Base-by-base conservation (phyloP, 768 basidiomycete genomes). In the Mycena crocata region DNA sequence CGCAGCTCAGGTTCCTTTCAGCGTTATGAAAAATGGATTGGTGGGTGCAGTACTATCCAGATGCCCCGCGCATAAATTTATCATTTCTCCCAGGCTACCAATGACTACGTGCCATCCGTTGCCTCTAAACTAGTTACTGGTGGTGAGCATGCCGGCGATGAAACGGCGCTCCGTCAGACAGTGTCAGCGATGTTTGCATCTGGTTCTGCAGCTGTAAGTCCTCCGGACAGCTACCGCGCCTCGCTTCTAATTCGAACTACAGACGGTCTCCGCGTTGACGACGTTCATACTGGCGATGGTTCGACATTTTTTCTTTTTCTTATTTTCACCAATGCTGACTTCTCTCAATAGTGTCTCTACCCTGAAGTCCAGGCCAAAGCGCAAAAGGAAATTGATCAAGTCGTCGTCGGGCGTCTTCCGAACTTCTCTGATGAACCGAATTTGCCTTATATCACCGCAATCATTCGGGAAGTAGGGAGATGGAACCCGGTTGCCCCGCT, bases 351-450 rank as follows among this genome's bases (percentile, higher is more conserved):
- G 75, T 48, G 67, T 28, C 59, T 71, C 23, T 65, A 73, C 50
- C 76, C 76, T 2, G 57, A 75, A 2, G 65, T 70, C 14, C 76
- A 76, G 52, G 57, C 55, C 39, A 67, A 68, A 50, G 74, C 73
- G 1, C 73, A 70, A 58, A 62, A 30, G 28, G 76, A 77, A 57
- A 61, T 77, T 13, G 75, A 77, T 54, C 46, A 51, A 17, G 64
- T 71, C 14, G 61, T 71, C 14, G 26, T 44, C n/a, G 68, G 56
- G 9, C 62, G 61, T 17, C 68, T 71, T 28, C 70, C 70, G n/a
- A 64, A 39, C 30, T 57, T 63, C 34, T 48, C 56, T 14, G 68
- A 71, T 37, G 61, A 63, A 37, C 26, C 45, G 4, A 63, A 23
- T 17, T 31, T 71, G 26, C 70, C 70, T 10, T 71, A 72, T 24